Evolutionary conservation across 495 filamentous ascomycete genomes (phyloP).

Genomic region (Penicillium roqueforti): DNA sequence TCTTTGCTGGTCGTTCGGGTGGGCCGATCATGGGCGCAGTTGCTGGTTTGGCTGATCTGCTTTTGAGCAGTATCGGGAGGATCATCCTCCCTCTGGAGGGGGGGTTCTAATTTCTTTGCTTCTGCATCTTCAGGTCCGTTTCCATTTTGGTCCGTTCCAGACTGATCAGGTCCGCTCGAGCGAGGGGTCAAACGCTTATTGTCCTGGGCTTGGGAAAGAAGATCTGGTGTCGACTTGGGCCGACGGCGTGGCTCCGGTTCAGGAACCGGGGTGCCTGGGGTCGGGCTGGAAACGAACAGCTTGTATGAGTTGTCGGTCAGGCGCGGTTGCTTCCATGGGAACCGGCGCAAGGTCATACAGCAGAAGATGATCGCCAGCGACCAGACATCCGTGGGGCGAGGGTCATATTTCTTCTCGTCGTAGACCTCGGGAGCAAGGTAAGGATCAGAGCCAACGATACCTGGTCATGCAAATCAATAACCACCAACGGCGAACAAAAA

Average conservation of each 20-base stretch:
- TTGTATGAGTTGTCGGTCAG: conserved; percentile 91
- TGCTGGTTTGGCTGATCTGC: conserved; percentile 26
- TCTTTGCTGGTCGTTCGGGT: conserved; percentile 49
- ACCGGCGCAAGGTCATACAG: conserved; percentile 94
- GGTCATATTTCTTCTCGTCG: conserved; percentile 90
- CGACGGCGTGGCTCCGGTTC: conserved; percentile 44
- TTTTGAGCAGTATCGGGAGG: conserved; percentile 24
- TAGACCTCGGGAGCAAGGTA: conserved; percentile 98
- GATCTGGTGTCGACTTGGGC: conserved; percentile 38
- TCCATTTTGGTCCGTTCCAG: conserved; percentile 17
- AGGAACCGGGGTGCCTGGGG: conserved; percentile 44
- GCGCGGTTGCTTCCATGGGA: conserved; percentile 95
- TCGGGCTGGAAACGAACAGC: conserved; percentile 78
- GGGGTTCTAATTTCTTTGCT: conserved; percentile 10
- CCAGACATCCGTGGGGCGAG: conserved; percentile 93
- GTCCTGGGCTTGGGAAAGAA: conserved; percentile 27
- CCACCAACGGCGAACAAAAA: not conserved
- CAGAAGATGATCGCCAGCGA: conserved; percentile 98
- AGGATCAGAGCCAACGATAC: conserved; percentile 95
- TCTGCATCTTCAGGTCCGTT: conserved; percentile 14
- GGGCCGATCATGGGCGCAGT: conserved; percentile 19
- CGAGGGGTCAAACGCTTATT: conserved; percentile 18
- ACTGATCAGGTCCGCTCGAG: conserved; percentile 11
- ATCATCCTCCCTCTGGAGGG: conserved; percentile 11
- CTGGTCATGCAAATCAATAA: conserved; percentile 39